Base-by-base conservation (phyloP, 352 stramenopile species). In the Pythium rhizo-oryzae region DNA sequence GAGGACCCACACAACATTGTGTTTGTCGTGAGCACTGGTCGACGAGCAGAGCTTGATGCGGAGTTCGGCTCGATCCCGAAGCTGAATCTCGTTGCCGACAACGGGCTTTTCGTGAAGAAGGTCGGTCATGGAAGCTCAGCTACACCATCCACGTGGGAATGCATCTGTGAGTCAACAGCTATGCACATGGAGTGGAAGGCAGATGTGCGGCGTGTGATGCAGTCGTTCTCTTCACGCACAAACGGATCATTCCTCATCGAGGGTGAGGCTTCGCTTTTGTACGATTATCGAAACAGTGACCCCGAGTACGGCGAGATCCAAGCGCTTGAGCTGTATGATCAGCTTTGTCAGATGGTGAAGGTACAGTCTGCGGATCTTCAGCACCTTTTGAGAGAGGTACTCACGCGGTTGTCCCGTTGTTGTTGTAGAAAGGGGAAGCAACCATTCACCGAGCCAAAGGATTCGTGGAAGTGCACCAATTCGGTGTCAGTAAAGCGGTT, bases 221-320 rank as follows among this genome's bases (percentile, higher is more conserved):
- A 99, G 70, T 92, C 98, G 9, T 99, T 99, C 76, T 93, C 96
- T 9, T 90, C 93, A 21, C 82, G 97, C 41, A 99, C 98, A 11
- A 98, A 99, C 75, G 97, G 98, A 18, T 98, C 97, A 23, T 99
- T 98, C 71, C 91, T 99, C 39, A 93, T 99, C 71, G 86, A 97
- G 62, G 99, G 97, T 28, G 96, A 98, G 59, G 98, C 96, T 50
- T 98, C 98, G 7, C 70, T 99, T 16, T 74, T 99, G 30, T 99
- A 98, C 81, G 97, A 99, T 76, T 99, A 99, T 72, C 89, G 96
- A 50, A 96, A 98, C 79, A 97, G 97, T 12, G 98, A 99, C 76
- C 96, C 96, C 57, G 98, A 99, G 69, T 99, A 99, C 74, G 98
- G 98, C 44, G 96, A 98, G 63, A 92, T 99, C 60, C 98, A 99